phyloP scores from a whole-genome alignment of 352 stramenopile species.

The Pythium phragmiticola region DNA sequence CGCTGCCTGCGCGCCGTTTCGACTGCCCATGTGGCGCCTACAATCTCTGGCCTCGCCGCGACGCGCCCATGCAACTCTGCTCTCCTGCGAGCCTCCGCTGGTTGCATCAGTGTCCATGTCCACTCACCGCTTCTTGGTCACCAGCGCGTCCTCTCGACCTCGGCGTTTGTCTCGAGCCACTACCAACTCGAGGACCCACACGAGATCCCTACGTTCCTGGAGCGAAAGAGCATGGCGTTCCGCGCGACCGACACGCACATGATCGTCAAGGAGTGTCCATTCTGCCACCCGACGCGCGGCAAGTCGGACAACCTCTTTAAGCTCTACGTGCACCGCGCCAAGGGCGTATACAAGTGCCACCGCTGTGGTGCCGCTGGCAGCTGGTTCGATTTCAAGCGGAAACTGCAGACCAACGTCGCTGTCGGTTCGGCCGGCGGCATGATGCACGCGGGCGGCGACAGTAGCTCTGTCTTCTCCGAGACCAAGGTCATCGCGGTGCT shows the following conservation, averaged over 20 bases:
- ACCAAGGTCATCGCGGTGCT: constrained; percentile 76
- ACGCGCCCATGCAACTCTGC: constrained; percentile 7
- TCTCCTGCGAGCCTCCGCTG: constrained; percentile 8
- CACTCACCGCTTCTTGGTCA: not conserved
- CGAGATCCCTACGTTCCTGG: constrained; percentile 68
- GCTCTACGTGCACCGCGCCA: constrained; percentile 87
- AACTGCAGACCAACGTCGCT: constrained; percentile 57
- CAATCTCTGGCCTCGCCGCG: not conserved
- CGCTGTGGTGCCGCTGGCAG: constrained; percentile 81
- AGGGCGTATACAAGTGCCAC: constrained; percentile 90
- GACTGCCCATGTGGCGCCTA: not conserved
- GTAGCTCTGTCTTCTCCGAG: constrained; percentile 11
- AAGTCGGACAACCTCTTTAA: constrained; percentile 90
- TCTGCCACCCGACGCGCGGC: constrained; percentile 81
- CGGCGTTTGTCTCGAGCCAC: constrained; percentile 79
- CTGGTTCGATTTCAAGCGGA: constrained; percentile 91
- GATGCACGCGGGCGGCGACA: constrained; percentile 34
- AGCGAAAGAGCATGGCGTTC: constrained; percentile 63
- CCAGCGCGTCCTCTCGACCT: constrained; percentile 4
- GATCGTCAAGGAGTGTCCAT: constrained; percentile 82
- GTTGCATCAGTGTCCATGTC: not conserved
- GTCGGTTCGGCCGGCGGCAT: constrained; percentile 41
- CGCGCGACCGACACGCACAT: constrained; percentile 80
- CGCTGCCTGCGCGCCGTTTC: constrained; percentile 19
- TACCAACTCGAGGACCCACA: constrained; percentile 65